Evolutionary conservation across 257 asterid species (phyloP), one percentile per base, ranked within the genome.

Genomic region (Gynochthodes officinalis): DNA sequence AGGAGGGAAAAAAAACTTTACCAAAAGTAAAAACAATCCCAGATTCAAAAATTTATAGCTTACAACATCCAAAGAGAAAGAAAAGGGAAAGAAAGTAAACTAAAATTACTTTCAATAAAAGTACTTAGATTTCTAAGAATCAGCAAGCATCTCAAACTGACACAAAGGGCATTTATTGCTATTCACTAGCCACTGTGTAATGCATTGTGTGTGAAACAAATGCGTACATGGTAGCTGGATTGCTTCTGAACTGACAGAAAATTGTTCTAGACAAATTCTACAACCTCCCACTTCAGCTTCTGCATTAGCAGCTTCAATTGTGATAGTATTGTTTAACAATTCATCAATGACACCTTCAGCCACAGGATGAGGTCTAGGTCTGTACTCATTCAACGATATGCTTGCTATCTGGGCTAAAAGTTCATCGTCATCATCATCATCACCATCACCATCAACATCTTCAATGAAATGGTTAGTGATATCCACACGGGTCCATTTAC

Each of bases 141-240:
- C 63, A 27, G 7, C 3, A 0, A 61, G 69, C 50, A 72, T 30
- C 46, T 40, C 50, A 46, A 60, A 21, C 2, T 69, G 69, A 27
- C 75, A 60, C 19, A 40, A 16, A 16, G 75, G 75, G 58, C 69
- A 72, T 6, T 16, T 7, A 27, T 42, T 32, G 18, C 32, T 60
- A 25, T 19, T 59, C 19, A 37, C 13, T 8, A 60, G 75, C 75
- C 75, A 72, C 23, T 46, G 25, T 6, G 16, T 9, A 10, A 72
- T 72, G 35, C 75, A 72, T 4, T 25, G 69, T 7, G 46, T 14
- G 42, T 72, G 75, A 62, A 42, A 72, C n/a, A 72, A 25, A 28
- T 72, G 69, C 23, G 8, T 72, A 58, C 75, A 72, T 14, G 60
- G 69, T 69, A 72, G 42, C 23, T 19, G 8, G 9, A 25, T 14